Base-by-base conservation (phyloP, 768 basidiomycete species). In the Mycena haematopus region DNA sequence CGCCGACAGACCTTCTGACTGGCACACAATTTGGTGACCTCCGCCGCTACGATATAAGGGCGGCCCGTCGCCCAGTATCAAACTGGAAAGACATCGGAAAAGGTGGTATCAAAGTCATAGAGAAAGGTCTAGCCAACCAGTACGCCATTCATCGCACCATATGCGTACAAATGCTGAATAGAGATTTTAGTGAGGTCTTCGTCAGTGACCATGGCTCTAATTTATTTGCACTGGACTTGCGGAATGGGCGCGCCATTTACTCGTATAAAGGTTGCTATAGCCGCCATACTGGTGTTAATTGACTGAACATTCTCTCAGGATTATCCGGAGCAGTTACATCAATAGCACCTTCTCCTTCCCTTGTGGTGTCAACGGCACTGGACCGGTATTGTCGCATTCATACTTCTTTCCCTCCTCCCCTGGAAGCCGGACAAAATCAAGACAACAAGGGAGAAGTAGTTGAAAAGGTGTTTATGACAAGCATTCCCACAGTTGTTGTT, bases 11-110 rank as follows among this genome's bases (percentile, higher is more conserved):
- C 42, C 72, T 95, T 24, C 73, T 88, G 17, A 82, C 86, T n/a
- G 93, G 93, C 0, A 93, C 91, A 0, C 83, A 85, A 58, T 75
- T 87, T 45, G 93, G 93, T 21, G 83, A 91, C 67, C 76, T 95
- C 6, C 85, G 89, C 47, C 81, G 84, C 44, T 95, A 95, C 68
- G 93, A 95, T 68, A 89, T 86, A 1, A 86, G 91, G 54, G 80
- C 85, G 9, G 86, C 84, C 24, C 84, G 85, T 19, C 80, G 85
- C 44, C 93, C 93, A 19, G 81, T 88, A n/a, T 77, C 83, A 24
- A 82, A 89, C 63, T 93, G 91, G 83, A 82, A 80, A 49, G 78
- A 78, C 14, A 70, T 91, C 15, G 82, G 78, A 10, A 88, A 87
- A 70, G 87, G 86, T 27, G 91, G 89, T 10, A 76, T 94, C 14